Percentiles rank a stretch among this genome's conserved stretches.
Evolutionary conservation across 345 rosid species (phyloP).

Genomic region (Gossypium longicalyx): DNA sequence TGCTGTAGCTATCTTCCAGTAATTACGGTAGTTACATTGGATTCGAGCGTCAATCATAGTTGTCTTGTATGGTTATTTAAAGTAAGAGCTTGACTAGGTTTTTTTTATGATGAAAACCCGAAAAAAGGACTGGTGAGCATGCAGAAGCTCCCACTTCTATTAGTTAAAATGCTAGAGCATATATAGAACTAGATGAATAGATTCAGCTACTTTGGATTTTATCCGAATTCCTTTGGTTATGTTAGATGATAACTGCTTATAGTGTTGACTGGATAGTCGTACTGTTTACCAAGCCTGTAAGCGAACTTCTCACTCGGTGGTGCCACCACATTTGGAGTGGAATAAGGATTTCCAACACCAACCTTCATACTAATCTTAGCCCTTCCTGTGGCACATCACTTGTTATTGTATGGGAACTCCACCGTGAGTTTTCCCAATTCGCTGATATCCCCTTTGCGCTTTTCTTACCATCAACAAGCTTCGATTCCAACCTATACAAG

Average conservation of each 20-base stretch:
- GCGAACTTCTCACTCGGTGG: constrained; percentile 44
- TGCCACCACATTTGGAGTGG: constrained; percentile 39
- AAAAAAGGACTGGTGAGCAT: not conserved
- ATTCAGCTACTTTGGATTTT: not conserved
- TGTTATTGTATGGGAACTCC: constrained; percentile 82
- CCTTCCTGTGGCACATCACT: constrained; percentile 64
- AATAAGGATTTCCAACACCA: constrained; percentile 30
- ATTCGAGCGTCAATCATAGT: not conserved
- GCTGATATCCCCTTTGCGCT: constrained; percentile 60
- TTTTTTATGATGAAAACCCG: constrained; percentile 17
- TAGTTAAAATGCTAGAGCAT: constrained; percentile 17
- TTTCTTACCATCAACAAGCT: constrained; percentile 93
- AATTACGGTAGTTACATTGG: not conserved
- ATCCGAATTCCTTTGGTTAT: constrained; percentile 19
- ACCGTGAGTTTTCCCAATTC: constrained; percentile 85
- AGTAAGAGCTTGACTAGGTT: constrained; percentile 14
- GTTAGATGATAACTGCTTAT: constrained; percentile 52
- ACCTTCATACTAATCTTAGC: constrained; percentile 51
- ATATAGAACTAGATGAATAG: not conserved
- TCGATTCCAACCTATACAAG: constrained; percentile 83
- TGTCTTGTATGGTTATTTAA: constrained; percentile 11
- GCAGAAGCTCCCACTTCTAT: constrained; percentile 8
- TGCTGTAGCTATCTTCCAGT: not conserved
- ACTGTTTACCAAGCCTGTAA: constrained; percentile 53
- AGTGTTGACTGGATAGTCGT: constrained; percentile 61